Evolutionary conservation across 2,329 filamentous ascomycete genomes (phyloP), one percentile per base, ranked within the genome.

Genomic region (Pestalotiopsis sp.): DNA sequence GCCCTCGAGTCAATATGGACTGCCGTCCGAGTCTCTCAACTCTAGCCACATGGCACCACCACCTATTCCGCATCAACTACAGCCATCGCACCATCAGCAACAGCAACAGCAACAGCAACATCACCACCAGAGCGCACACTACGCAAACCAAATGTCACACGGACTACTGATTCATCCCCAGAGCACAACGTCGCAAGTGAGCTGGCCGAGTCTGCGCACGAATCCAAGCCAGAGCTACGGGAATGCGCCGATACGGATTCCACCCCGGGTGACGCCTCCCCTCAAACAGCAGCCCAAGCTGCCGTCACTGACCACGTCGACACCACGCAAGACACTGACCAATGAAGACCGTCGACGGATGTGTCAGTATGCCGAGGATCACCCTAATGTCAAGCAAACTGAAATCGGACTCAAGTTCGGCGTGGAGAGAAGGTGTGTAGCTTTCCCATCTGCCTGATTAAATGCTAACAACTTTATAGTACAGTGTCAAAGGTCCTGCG

Each of bases 401-500:
- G 95, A 98, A 77, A 99, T 99, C 81, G 96, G 96, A 82, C 92
- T 91, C 69, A 90, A 94, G 78, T 99, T 99, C 82, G 95, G 95
- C 45, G 96, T 99, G 66, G 96, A 99, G 83, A 86, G 96, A 91
- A 98, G 96, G 96, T 98, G 90, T 80, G 83, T 71, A 69, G 17
- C 25, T 57, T 65, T 17, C 64, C 40, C 66, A 74, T 66, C 27
- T 69, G 75, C 76, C 81, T 75, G 81, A 77, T 56, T 65, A 20
- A 67, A 63, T 56, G 76, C 68, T 45, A 49, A 25, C 14, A 38
- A n/a, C 9, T 57, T 56, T 23, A 14, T 80, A 99, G 96, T 83
- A 99, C 96, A 63, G 96, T 99, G n/a, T 99, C 96, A 67, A 99
- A 99, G 79, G 96, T 98, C 67, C 82, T 99, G 72, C 91, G 95